Percentiles rank a stretch among this genome's conserved stretches.
Conservation (phyloP, 1,139 yeast species). For the Oligophagozyma castellii region DNA sequence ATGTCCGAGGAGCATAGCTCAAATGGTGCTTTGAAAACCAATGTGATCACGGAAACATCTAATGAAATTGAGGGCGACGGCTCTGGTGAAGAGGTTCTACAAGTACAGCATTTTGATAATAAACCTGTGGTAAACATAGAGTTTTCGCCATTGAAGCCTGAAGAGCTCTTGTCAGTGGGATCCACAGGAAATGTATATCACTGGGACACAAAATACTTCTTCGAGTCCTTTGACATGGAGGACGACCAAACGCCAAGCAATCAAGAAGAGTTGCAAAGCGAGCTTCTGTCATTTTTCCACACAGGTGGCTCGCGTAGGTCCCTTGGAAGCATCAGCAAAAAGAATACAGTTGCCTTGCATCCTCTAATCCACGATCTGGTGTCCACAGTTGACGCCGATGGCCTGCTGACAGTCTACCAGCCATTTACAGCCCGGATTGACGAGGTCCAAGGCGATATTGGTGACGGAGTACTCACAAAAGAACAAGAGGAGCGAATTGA, state of each 20-base stretch:
- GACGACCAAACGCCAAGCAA: constrained; percentile 5
- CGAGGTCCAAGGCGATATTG: too few species aligned
- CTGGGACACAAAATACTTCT: constrained; percentile 18
- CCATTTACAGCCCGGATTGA: constrained; percentile 14
- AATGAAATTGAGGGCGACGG: constrained; percentile 4
- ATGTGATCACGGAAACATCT: too few species aligned
- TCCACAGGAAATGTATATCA: constrained; percentile 22
- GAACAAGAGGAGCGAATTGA: too few species aligned
- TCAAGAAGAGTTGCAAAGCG: constrained; percentile 13
- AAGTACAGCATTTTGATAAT: constrained; percentile 13
- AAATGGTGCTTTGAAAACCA: too few species aligned
- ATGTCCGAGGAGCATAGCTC: neutral
- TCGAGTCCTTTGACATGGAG: constrained; percentile 9
- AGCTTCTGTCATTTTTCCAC: constrained; percentile 20
- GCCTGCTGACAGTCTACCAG: constrained; percentile 20
- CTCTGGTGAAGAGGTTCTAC: constrained; percentile 11
- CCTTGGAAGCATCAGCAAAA: constrained; percentile 7
- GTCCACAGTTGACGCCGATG: constrained; percentile 20
- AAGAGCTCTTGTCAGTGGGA: constrained; percentile 19
- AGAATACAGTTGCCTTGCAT: constrained; percentile 18
- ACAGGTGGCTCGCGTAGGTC: constrained; percentile 23
- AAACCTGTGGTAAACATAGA: constrained; percentile 17
- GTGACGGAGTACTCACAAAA: too few species aligned
- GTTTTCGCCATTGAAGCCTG: constrained; percentile 15
- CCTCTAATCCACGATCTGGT: constrained; percentile 16